phyloP scores from a whole-genome alignment of 148 eudicot genomes.

The Polygonum aviculare region DNA sequence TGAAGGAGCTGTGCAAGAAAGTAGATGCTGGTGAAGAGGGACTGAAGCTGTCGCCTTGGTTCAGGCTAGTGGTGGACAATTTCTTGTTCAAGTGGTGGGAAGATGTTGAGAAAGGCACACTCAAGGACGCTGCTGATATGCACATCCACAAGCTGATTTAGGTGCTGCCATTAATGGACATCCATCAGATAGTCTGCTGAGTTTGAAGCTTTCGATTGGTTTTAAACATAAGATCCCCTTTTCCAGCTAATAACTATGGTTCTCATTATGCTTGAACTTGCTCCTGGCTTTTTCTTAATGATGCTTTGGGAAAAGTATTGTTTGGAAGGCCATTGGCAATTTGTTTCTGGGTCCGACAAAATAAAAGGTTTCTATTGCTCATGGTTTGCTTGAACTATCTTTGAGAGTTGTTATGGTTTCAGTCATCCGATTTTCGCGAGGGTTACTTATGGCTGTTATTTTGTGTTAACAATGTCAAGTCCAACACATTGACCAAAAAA shows the following conservation, averaged over 20 bases:
- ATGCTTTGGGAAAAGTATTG: not conserved
- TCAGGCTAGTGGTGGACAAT: constrained; percentile 82
- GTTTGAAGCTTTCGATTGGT: not conserved
- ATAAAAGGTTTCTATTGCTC: not conserved
- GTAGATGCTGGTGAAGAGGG: constrained; percentile 94
- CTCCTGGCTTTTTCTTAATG: not conserved
- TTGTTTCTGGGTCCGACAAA: not conserved
- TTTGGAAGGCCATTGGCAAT: not conserved
- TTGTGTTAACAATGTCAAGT: not conserved
- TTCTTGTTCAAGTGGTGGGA: constrained; percentile 98
- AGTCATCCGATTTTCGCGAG: not conserved
- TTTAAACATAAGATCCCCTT: not conserved
- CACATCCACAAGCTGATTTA: constrained; percentile 59
- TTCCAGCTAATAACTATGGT: not conserved
- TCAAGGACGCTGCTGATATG: constrained; percentile 66
- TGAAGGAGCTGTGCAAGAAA: constrained; percentile 72
- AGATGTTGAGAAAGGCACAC: constrained; percentile 69
- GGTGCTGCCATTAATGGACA: not conserved
- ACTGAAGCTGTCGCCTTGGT: constrained; percentile 90
- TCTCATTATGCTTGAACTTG: not conserved
- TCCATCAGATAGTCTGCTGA: not conserved
- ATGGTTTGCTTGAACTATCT: not conserved
- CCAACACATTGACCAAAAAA: not conserved
- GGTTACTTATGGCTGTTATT: not conserved
- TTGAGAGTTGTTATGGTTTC: not conserved